These are phyloP conservation scores for Fraxinus sp. DNA, from an alignment of 305 asterid species.

Conservation along the genomic window DNA sequence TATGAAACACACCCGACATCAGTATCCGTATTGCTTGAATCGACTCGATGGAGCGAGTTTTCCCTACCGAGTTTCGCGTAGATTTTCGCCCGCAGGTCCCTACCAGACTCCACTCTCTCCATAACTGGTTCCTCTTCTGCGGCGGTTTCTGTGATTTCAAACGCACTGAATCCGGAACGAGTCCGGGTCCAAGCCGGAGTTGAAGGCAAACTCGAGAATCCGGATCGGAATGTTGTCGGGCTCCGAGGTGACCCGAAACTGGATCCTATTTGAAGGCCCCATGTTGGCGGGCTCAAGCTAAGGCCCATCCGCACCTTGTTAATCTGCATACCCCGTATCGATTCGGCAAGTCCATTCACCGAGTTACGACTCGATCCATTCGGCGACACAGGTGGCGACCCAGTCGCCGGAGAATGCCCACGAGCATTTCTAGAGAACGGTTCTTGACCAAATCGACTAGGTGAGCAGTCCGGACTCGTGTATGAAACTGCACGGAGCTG, in stretches of 20 bases:
- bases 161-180: slow-evolving; percentile 41
- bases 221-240: slow-evolving; percentile 42
- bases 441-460: slow-evolving; percentile 31
- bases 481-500: slow-evolving; percentile 63
- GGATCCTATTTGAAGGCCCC: slow-evolving; percentile 33
- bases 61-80: slow-evolving; percentile 73
- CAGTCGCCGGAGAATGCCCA: slow-evolving; percentile 34
- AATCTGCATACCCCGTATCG: slow-evolving; percentile 53
- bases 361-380: slow-evolving; percentile 22
- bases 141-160: slow-evolving; percentile 47
- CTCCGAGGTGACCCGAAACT: slow-evolving; percentile 49
- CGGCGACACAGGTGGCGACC: slow-evolving; percentile 58
- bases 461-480: slow-evolving; percentile 46
- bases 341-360: slow-evolving; percentile 42
- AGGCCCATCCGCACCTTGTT: slow-evolving; percentile 27
- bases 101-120: slow-evolving; percentile 91
- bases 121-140: slow-evolving; percentile 60
- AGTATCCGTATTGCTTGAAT: not conserved
- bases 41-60: slow-evolving; percentile 51
- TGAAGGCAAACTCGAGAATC: slow-evolving; percentile 54
- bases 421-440: slow-evolving; percentile 18
- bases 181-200: slow-evolving; percentile 49
- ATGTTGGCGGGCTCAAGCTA: slow-evolving; percentile 53
- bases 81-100: slow-evolving; percentile 61
- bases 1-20: slow-evolving; percentile 43